Conservation (phyloP, 176 grass and related monocot species). For the Triticum urartu region DNA sequence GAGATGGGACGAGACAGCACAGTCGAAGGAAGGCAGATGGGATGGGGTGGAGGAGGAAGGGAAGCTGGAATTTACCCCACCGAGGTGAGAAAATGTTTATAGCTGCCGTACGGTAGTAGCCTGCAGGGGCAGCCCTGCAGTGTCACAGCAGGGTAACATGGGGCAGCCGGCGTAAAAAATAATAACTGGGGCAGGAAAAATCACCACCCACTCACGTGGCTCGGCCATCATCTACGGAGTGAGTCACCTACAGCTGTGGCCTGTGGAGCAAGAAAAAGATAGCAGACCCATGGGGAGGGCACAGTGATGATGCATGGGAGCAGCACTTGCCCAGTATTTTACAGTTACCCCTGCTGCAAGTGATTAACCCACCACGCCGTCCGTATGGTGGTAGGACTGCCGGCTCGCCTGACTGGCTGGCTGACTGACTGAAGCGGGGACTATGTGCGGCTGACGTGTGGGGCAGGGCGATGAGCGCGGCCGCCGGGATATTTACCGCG, state of each 20-base stretch:
- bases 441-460: not conserved
- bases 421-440: not conserved
- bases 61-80: conserved; percentile 31
- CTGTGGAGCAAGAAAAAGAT: not conserved
- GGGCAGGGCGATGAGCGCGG: not conserved
- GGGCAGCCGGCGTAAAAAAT: conserved; percentile 20
- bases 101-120: conserved; percentile 32
- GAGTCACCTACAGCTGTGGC: conserved; percentile 19
- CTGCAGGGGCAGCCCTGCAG: not conserved
- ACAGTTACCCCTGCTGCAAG: not conserved
- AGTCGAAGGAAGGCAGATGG: conserved; percentile 15
- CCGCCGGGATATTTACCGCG: not conserved
- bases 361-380: not conserved
- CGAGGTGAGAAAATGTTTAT: conserved; percentile 23
- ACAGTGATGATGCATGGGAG: conserved; percentile 22
- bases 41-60: not conserved
- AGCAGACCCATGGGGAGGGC: not conserved
- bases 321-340: conserved; percentile 31
- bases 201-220: conserved; percentile 5
- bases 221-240: not conserved
- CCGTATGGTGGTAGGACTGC: not conserved
- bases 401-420: not conserved
- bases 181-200: not conserved
- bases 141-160: conserved; percentile 43
- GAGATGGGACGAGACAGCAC: not conserved